Base-by-base conservation (phyloP, 306 rosid species). In the Chamaecrista fasciculata region DNA sequence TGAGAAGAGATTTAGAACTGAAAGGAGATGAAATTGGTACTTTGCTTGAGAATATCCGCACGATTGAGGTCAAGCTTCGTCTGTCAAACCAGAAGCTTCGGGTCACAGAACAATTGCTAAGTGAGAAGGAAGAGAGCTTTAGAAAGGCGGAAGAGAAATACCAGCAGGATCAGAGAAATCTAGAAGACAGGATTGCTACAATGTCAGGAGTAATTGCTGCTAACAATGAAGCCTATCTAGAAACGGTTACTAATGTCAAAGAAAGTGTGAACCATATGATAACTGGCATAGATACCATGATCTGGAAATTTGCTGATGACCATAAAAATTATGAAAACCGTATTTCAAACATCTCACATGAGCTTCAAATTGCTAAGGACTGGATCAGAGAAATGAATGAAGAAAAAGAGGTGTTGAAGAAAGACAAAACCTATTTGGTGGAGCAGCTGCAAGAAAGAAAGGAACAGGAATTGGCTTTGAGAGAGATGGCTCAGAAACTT, bases 31-130 rank as follows among this genome's bases (percentile, higher is more conserved):
- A 88, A 73, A 79, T 77, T 47, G 23, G 78, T 58, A 77, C 77
- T 62, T 70, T 70, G 80, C 76, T 84, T 3, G 96, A 94, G 9
- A 85, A 81, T 15, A 83, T 82, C 59, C 81, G 89, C 51, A 88
- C 60, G 20, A 81, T 86, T 12, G 97, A 95, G 78, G 96, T 91
- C 46, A 86, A 84, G 88, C 97, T 88, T 81, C 99, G 99, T 19
- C 81, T 95, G 69, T 91, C 99, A 59, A 87, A 85, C 91, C 99
- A 91, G 89, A 91, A 95, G 89, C 95, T 95, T 69, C 88, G 99
- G 67, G 91, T 91, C 34, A 91, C 99, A 15, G 99, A 95, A 59
- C 99, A 95, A 70, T 55, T 85, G 71, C 78, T 91, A 67, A 40
- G 83, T 23, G 99, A 95, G 82, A 91, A 84, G 66, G 99, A 95